These are phyloP conservation scores for Aspergillus baeticus DNA, from an alignment of 495 filamentous ascomycete genomes.

Conservation along the genomic window DNA sequence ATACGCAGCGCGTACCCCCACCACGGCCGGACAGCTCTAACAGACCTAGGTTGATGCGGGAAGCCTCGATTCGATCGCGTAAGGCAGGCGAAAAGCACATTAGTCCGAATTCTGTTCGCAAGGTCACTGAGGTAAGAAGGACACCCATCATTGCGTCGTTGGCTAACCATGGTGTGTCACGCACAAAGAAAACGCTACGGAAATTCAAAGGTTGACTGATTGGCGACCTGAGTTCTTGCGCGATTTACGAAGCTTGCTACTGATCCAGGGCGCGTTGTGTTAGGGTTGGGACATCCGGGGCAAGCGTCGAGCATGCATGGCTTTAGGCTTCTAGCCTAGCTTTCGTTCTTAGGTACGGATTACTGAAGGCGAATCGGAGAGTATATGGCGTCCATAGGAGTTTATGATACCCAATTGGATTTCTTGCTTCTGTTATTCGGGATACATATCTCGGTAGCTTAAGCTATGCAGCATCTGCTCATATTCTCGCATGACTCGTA, in stretches of 20 bases:
- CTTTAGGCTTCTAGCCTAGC: no score
- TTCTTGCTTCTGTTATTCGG: no score
- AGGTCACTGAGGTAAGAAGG: conserved; percentile 67
- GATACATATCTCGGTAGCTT: no score
- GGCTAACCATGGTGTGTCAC: neutral
- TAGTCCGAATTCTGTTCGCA: conserved; percentile 70
- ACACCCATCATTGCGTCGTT: no score
- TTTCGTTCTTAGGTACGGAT: no score
- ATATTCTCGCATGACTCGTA: no score
- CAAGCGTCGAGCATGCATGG: neutral
- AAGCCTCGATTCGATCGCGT: conserved; percentile 75
- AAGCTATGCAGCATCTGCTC: no score
- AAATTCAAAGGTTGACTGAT: conserved; percentile 70
- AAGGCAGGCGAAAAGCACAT: conserved; percentile 70
- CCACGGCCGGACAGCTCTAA: neutral
- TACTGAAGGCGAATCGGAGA: no score
- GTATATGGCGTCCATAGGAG: no score
- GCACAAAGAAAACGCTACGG: conserved; percentile 60
- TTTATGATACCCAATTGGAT: no score
- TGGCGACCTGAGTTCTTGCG: neutral
- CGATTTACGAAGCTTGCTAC: neutral
- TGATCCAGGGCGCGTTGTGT: neutral
- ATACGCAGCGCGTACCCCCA: neutral
- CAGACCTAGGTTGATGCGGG: conserved; percentile 69
- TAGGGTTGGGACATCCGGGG: neutral